A percentile compares a stretch with the other conserved stretches of the same genome.
Conservation (phyloP, 768 basidiomycete genomes). For the Auriscalpium microsporum region DNA sequence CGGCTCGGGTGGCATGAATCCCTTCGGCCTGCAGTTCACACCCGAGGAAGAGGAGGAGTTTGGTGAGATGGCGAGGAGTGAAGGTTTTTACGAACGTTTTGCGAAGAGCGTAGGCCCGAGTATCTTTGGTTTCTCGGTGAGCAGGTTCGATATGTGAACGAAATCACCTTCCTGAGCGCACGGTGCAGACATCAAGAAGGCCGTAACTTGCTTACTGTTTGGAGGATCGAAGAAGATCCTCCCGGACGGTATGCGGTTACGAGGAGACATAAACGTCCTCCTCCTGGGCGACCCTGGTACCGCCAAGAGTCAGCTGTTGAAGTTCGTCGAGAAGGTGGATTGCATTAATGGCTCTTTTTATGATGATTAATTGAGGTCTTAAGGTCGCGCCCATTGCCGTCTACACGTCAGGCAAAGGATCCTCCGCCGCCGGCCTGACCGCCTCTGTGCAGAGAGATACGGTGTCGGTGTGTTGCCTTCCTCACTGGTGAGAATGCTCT, state of each 20-base stretch:
- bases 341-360: background rate
- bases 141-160: conserved; percentile 6
- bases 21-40: conserved; percentile 81
- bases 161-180: background rate
- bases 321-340: conserved; percentile 90
- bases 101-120: conserved; percentile 91
- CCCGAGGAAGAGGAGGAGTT: conserved; percentile 98
- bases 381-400: conserved; percentile 96
- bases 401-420: conserved; percentile 97
- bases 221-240: conserved; percentile 96
- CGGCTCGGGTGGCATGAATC: conserved; percentile 65
- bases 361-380: background rate
- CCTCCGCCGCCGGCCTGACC: conserved; percentile 96
- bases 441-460: conserved; percentile 94
- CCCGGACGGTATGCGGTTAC: conserved; percentile 92
- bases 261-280: conserved; percentile 97
- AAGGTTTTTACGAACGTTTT: conserved; percentile 89
- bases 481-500: conserved; percentile 3
- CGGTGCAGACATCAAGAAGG: conserved; percentile 88
- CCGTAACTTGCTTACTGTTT: conserved; percentile 91
- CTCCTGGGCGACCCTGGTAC: conserved; percentile 97
- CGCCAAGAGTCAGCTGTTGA: conserved; percentile 94
- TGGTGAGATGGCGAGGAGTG: conserved; percentile 78
- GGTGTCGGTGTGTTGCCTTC: conserved; percentile 57
- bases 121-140: conserved; percentile 90